Evolutionary conservation across 805 yeast genomes (phyloP), one percentile per base, ranked within the genome.

Genomic region (Blastobotrys peoriensis): DNA sequence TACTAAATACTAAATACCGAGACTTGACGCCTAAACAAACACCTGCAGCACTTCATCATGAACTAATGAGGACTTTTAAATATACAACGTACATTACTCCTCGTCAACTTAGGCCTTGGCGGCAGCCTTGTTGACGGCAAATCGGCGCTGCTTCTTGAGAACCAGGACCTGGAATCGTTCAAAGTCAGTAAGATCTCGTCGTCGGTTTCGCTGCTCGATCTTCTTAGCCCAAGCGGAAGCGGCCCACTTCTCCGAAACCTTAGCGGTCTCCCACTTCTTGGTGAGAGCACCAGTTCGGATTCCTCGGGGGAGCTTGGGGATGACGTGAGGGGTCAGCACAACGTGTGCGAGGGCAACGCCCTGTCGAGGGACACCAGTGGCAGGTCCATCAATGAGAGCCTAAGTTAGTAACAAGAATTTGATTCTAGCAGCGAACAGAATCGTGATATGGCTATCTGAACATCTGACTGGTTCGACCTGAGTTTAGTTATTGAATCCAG

Each of bases 81-180:
- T 42, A 42, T n/a, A 42, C 27, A 42, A 25, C 30, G 30, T 25
- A 25, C 30, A 35, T 30, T 44, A 25, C 30, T 25, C 30, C 30
- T 25, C 30, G 30, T 25, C 30, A 25, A 25, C 30, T 43, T 50
- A 51, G 44, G 58, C 96, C 84, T 89, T 88, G 68, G 96, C 95
- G 67, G 85, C 81, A 73, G 95, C 94, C 81, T 87, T 89, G 79
- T 84, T 86, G 67, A 87, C 91, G 74, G 88, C 86, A 71, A 73
- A 83, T 77, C 88, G 85, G 77, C 86, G 87, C 81, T 94, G 97
- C 83, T 91, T 93, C 85, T 85, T 93, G 72, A 88, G 81, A 64
- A 88, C 94, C 73, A 85, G 70, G 63, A 91, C 98, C 81, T 91
- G 96, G 96, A 93, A 93, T 83, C 99, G 89, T 80, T 93, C 96